Base-by-base conservation (phyloP, 352 stramenopile genomes). In the Pythium plurisporium region DNA sequence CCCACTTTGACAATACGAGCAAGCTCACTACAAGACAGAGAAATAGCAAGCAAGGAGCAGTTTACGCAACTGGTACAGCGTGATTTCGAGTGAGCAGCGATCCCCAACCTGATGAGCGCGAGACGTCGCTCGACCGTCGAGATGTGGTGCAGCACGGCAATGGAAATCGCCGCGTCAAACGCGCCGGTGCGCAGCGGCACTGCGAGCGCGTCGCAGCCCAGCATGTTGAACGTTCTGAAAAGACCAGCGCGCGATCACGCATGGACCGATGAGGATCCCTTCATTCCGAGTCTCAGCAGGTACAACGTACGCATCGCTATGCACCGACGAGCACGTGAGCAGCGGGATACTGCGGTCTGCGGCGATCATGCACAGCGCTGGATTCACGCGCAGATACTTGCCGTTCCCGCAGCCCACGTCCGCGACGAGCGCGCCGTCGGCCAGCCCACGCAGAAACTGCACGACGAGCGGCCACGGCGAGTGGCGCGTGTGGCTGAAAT, bases 401-500 rank as follows among this genome's bases (percentile, higher is more conserved):
- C 80, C 84, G 61, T 94, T 94, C 61, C 84, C 84, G 60, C 81
- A 91, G 38, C 84, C 84, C 8, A 94, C 62, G 52, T 92, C 82
- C 25, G 82, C 78, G 33, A 94, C 82, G 2, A 94, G 59, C 30
- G 76, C 46, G n/a, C 70, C 80, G 19, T 38, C 30, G n/a, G 58
- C 49, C 40, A 89, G 72, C 25, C 65, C 46, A 0, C 59, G 27
- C 5, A 94, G 54, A 47, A 92, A 92, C n/a, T 64, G 40, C 4
- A 66, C 79, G 31, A 94, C 84, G 50, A 88, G 73, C 29, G 84
- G 84, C 84, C 84, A 92, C 55, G 80, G 82, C 36, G 85, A 70
- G 47, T 94, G 84, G 27, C 84, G 73, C n/a, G 82, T 92, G 56
- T 90, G 84, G 57, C 75, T 91, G 51, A 92, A 92, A 61, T 94